A percentile compares a stretch with the other conserved stretches of the same genome.
Evolutionary conservation across 176 grass and related monocot species (phyloP).

Genomic region (Cenchrus purpureus): DNA sequence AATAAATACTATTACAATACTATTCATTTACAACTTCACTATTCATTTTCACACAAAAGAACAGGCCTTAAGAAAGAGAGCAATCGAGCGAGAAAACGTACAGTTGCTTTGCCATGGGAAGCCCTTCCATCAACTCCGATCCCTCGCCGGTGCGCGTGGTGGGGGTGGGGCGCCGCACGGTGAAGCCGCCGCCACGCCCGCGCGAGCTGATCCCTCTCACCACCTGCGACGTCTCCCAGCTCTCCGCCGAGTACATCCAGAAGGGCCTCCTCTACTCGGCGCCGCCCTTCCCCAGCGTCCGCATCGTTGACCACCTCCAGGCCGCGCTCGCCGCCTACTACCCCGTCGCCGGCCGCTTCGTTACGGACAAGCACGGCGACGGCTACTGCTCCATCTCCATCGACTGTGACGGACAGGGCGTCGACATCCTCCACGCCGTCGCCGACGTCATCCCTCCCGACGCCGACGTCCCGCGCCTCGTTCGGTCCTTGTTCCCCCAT

Average conservation of each 20-base stretch:
- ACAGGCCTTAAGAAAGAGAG: too few relatives aligned
- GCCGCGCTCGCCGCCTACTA: slow-evolving; percentile 56
- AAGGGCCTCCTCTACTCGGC: slow-evolving; percentile 71
- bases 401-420: slow-evolving; percentile 60
- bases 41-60: too few relatives aligned
- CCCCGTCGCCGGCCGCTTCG: slow-evolving; percentile 64
- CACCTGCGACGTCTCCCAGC: slow-evolving; percentile 44
- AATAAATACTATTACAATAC: too few relatives aligned
- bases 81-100: too few relatives aligned
- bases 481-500: slow-evolving; percentile 47
- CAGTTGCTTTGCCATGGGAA: too few relatives aligned
- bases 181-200: slow-evolving; percentile 33
- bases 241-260: slow-evolving; percentile 62
- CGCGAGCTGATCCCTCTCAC: slow-evolving; percentile 37
- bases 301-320: slow-evolving; percentile 45
- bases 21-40: too few relatives aligned
- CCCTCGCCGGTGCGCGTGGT: slow-evolving; percentile 5
- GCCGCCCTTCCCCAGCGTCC: background rate
- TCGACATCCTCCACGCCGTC: slow-evolving; percentile 48
- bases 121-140: too few relatives aligned
- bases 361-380: background rate
- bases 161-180: slow-evolving; percentile 13
- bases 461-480: slow-evolving; percentile 49
- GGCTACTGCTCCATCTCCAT: slow-evolving; percentile 40
- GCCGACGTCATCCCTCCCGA: slow-evolving; percentile 41